Evolutionary conservation across 495 filamentous ascomycete species (phyloP), one percentile per base, ranked within the genome.

Genomic region (Penicillium subrubescens): DNA sequence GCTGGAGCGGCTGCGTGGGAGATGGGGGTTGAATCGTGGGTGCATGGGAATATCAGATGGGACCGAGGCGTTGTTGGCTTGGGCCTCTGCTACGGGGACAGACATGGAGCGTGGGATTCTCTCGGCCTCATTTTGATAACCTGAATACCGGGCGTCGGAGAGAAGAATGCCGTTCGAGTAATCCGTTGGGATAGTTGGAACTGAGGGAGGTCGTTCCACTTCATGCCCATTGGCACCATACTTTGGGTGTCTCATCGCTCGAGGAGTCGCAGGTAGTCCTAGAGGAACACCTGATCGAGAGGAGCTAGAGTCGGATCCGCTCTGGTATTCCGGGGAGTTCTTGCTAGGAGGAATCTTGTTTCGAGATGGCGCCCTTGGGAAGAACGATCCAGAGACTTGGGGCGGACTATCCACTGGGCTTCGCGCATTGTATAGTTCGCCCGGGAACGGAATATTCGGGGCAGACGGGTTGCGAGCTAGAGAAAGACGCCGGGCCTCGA

Each of bases 401-500:
- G 64, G 64, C 0, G 76, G 76, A 25, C 74, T 75, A 57, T 77
- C 78, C 1, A 77, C 57, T 21, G 73, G 63, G 37, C 66, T 73
- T 78, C 75, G 67, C 31, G 70, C 63, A 44, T 67, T 65, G 15
- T 80, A 77, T 17, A 83, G 62, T 37, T 90, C 85, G 43, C 89
- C 88, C n/a, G 93, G 93, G 72, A 90, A 90, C 14, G 89, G 87
- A 68, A 96, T 95, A 6, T 87, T 82, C 0, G 92, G 92, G 5
- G 88, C 92, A 21, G 90, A 91, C 19, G 91, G 90, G 64, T 92
- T 86, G 12, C 89, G 82, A 3, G 92, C 90, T 15, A 97, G 85
- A 25, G 93, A 97, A 65, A 91, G 85, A 51, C 93, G 86, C 21
- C 93, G 87, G 62, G 93, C 90, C 78, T 97, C 93, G 27, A 97